phyloP scores from a whole-genome alignment of 2,329 filamentous ascomycete genomes.

The Fusarium sp. region DNA sequence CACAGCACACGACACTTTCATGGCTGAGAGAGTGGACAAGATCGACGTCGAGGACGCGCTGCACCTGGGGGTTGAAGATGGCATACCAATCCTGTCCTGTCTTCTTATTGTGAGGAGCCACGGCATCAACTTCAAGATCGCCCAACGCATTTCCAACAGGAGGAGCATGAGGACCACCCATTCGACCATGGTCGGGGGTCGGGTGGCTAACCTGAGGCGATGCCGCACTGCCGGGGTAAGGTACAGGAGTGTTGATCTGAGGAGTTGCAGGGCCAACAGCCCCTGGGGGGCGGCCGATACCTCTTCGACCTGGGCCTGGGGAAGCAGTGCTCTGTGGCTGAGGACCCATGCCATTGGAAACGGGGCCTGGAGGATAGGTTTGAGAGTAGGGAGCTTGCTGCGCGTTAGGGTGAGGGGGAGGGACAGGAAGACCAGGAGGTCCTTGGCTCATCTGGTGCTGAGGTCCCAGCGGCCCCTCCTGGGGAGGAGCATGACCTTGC shows the following conservation, averaged over 20 bases:
- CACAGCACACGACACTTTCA: constrained; percentile 98
- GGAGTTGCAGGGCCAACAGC: constrained; percentile 84
- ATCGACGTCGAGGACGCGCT: constrained; percentile 91
- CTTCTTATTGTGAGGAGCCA: constrained; percentile 90
- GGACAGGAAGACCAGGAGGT: constrained; percentile 75
- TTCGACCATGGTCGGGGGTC: constrained; percentile 76
- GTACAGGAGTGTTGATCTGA: constrained; percentile 89
- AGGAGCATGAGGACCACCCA: constrained; percentile 65
- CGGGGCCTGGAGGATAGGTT: constrained; percentile 72
- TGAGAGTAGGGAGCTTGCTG: constrained; percentile 82
- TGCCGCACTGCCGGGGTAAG: constrained; percentile 85
- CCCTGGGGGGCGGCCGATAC: constrained; percentile 75
- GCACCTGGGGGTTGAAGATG: constrained; percentile 94
- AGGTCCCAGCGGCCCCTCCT: constrained; percentile 71
- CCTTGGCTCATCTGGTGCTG: constrained; percentile 78
- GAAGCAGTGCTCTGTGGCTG: constrained; percentile 90
- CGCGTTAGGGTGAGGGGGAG: constrained; percentile 72
- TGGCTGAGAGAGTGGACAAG: constrained; percentile 93
- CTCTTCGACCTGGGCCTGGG: constrained; percentile 84
- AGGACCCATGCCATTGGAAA: constrained; percentile 80
- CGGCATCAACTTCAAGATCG: constrained; percentile 87
- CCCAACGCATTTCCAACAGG: constrained; percentile 77
- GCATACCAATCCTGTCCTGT: constrained; percentile 94
- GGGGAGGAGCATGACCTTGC: constrained; percentile 73
- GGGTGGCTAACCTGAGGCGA: constrained; percentile 92